phyloP scores from a whole-genome alignment of 164 flowering plant species.

The Malania oleifera region DNA sequence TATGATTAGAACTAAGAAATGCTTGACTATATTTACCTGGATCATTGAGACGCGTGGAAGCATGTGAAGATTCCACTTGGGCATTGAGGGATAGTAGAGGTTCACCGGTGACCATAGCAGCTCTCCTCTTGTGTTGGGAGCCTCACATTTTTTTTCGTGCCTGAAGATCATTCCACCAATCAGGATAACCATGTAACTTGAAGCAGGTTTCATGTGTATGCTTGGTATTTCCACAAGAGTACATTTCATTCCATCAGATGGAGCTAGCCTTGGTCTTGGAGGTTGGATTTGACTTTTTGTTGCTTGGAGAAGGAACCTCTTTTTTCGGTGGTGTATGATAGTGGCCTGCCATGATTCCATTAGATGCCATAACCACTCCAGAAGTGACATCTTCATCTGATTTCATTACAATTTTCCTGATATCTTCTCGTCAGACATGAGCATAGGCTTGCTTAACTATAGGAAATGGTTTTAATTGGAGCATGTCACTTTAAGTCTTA shows the following conservation, averaged over 20 bases:
- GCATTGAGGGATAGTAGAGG: too few species aligned
- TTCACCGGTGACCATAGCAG: background rate
- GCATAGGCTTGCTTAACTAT: constrained; percentile 1
- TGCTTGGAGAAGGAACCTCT: background rate
- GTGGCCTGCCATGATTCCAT: background rate
- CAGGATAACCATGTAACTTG: background rate
- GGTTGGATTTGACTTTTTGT: background rate
- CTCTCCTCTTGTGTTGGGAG: background rate
- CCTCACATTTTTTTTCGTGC: background rate
- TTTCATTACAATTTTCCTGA: background rate
- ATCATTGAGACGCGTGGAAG: too few species aligned
- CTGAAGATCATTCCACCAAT: background rate
- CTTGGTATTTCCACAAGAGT: background rate
- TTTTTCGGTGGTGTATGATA: background rate
- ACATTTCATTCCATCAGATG: background rate
- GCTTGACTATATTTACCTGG: background rate
- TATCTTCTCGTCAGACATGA: background rate
- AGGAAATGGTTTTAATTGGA: background rate
- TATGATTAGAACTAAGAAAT: background rate
- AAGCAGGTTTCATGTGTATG: background rate
- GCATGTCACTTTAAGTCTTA: background rate
- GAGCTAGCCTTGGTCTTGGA: background rate
- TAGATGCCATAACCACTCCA: background rate
- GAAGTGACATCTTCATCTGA: background rate
- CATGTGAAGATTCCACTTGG: too few species aligned